These are phyloP conservation scores for Chaetomium tenue DNA, from an alignment of 495 filamentous ascomycete species.

Conservation along the genomic window DNA sequence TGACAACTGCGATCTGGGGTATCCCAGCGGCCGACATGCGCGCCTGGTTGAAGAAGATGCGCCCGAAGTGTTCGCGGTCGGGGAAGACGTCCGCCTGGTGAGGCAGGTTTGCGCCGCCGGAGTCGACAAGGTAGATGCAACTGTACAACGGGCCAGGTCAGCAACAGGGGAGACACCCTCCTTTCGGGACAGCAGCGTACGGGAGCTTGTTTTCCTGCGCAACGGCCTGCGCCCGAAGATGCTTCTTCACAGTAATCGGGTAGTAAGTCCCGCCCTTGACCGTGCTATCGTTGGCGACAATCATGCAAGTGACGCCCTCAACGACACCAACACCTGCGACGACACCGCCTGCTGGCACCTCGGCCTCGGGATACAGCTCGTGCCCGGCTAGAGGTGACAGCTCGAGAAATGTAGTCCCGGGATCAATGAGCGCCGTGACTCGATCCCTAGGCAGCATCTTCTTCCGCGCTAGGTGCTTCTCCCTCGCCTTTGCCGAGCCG, in stretches of 20 bases:
- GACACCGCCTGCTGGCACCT: conserved; percentile 73
- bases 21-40: conserved; percentile 81
- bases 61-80: conserved; percentile 90
- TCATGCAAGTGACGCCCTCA: conserved; percentile 86
- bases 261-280: conserved; percentile 99
- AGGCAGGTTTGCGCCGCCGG: conserved; percentile 92
- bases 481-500: conserved; percentile 76
- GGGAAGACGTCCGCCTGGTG: conserved; percentile 97
- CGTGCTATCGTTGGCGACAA: conserved; percentile 96
- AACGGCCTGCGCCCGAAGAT: conserved; percentile 87
- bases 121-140: conserved; percentile 96
- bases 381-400: conserved; percentile 84
- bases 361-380: conserved; percentile 77
- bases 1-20: conserved; percentile 91
- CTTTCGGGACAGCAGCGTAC: conserved; percentile 35
- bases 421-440: conserved; percentile 82
- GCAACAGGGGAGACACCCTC: background rate
- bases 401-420: conserved; percentile 87
- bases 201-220: conserved; percentile 78
- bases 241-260: conserved; percentile 97
- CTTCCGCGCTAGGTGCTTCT: conserved; percentile 82
- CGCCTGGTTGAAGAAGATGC: conserved; percentile 99
- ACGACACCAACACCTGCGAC: conserved; percentile 91
- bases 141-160: conserved; percentile 29
- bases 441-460: conserved; percentile 96